These are phyloP conservation scores for Tranzscheliella williamsii DNA, from an alignment of 1,284 basidiomycete species.

Conservation along the genomic window DNA sequence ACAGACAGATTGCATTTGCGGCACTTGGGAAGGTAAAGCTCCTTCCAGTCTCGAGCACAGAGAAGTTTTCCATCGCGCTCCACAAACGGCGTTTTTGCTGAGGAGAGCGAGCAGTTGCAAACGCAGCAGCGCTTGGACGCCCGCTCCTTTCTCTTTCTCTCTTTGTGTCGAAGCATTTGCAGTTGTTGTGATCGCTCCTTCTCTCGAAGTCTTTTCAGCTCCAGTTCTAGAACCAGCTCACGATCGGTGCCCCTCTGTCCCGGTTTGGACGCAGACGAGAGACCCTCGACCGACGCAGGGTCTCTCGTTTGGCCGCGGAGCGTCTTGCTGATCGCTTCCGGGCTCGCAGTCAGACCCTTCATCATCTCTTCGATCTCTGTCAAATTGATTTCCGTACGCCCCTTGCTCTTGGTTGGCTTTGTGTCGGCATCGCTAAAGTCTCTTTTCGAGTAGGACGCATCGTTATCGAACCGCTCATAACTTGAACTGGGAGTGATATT, in stretches of 20 bases:
- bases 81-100: conserved; percentile 38
- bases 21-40: conserved; percentile 50
- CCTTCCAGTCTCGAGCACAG: conserved; percentile 47
- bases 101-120: conserved; percentile 42
- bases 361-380: conserved; percentile 45
- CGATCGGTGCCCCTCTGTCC: conserved; percentile 9
- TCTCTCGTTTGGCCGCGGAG: conserved; percentile 5
- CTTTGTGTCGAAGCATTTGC: conserved; percentile 18
- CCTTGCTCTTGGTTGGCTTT: background rate
- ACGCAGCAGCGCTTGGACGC: conserved; percentile 34
- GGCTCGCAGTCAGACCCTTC: conserved; percentile 28
- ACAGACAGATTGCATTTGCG: conserved; percentile 43
- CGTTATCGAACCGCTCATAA: conserved; percentile 25
- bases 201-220: conserved; percentile 27
- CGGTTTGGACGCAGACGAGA: background rate
- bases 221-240: conserved; percentile 14
- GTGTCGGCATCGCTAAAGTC: background rate
- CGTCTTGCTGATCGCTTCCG: conserved; percentile 9
- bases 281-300: background rate
- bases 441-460: background rate
- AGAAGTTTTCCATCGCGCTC: conserved; percentile 47
- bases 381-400: conserved; percentile 14
- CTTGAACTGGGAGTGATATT: conserved; percentile 47
- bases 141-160: conserved; percentile 23
- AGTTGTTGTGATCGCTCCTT: conserved; percentile 21